Evolutionary conservation across 2,329 filamentous ascomycete genomes (phyloP).

Genomic region (Fusarium sp.): DNA sequence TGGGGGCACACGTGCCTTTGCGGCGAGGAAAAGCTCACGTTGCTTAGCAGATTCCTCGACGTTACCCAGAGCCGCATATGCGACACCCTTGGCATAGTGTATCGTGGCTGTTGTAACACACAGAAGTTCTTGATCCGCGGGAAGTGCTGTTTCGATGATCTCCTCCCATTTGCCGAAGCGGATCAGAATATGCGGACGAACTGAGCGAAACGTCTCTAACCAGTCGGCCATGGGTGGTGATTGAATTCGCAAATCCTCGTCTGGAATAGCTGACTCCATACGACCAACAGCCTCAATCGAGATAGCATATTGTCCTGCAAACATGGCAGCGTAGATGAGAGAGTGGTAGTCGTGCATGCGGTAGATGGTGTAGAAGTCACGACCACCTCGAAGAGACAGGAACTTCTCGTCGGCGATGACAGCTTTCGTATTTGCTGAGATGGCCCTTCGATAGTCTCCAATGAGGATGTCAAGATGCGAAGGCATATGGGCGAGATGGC

Average conservation of each 20-base stretch:
- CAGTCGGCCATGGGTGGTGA: slow-evolving; percentile 81
- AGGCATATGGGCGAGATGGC: slow-evolving; percentile 79
- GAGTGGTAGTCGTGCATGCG: slow-evolving; percentile 79
- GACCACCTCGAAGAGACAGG: slow-evolving; percentile 64
- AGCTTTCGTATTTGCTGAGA: slow-evolving; percentile 70
- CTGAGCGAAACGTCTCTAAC: slow-evolving; percentile 74
- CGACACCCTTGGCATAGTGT: slow-evolving; percentile 76
- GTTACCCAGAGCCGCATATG: slow-evolving; percentile 67
- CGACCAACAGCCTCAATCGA: slow-evolving; percentile 68
- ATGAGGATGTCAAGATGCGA: slow-evolving; percentile 78
- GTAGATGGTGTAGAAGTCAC: slow-evolving; percentile 80
- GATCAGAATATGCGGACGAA: slow-evolving; percentile 74
- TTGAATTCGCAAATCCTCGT: slow-evolving; percentile 56
- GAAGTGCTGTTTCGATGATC: slow-evolving; percentile 66
- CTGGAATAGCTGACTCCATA: slow-evolving; percentile 71
- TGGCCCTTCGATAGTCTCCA: slow-evolving; percentile 74
- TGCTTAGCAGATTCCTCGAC: slow-evolving; percentile 64
- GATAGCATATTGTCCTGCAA: slow-evolving; percentile 71
- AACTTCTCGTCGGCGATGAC: slow-evolving; percentile 75
- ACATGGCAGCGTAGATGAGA: slow-evolving; percentile 80
- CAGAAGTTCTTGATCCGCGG: slow-evolving; percentile 68
- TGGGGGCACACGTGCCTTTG: slow-evolving; percentile 62
- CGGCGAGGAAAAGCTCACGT: slow-evolving; percentile 61
- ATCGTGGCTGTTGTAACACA: slow-evolving; percentile 74
- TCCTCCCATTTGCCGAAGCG: slow-evolving; percentile 79